These are phyloP conservation scores for Candida incommunis DNA, from an alignment of 805 yeast genomes.

Conservation along the genomic window DNA sequence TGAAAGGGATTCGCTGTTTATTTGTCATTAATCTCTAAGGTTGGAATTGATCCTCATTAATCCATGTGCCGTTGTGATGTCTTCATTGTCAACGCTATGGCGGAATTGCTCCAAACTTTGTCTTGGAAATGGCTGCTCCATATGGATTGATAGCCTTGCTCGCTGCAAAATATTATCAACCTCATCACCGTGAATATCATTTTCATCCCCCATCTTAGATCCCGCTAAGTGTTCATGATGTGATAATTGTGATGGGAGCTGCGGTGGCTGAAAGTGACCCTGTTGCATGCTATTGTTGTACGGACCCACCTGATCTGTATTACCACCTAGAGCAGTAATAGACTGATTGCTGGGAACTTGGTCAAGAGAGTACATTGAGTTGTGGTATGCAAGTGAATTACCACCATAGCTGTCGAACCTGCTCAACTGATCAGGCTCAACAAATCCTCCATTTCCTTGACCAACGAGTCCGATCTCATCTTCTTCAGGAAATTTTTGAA, in stretches of 20 bases:
- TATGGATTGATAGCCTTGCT: constrained; percentile 12
- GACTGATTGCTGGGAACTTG: background rate
- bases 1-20: background rate
- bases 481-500: background rate
- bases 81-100: constrained; percentile 15
- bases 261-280: background rate
- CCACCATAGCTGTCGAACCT: background rate
- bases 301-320: too few relatives aligned
- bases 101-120: constrained; percentile 8
- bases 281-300: background rate
- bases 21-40: background rate
- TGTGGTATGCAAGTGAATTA: background rate
- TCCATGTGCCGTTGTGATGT: constrained; percentile 21
- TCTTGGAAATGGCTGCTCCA: constrained; percentile 13
- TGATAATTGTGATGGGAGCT: background rate
- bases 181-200: constrained; percentile 8
- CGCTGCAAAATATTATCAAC: constrained; percentile 9
- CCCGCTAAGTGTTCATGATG: constrained; percentile 8
- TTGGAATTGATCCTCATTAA: constrained; percentile 13
- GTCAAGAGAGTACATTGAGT: background rate
- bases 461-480: background rate
- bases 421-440: background rate
- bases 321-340: background rate
- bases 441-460: background rate
- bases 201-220: too few relatives aligned